Evolutionary conservation across 345 rosid species (phyloP), one percentile per base, ranked within the genome.

Genomic region (Sonneratia alba): DNA sequence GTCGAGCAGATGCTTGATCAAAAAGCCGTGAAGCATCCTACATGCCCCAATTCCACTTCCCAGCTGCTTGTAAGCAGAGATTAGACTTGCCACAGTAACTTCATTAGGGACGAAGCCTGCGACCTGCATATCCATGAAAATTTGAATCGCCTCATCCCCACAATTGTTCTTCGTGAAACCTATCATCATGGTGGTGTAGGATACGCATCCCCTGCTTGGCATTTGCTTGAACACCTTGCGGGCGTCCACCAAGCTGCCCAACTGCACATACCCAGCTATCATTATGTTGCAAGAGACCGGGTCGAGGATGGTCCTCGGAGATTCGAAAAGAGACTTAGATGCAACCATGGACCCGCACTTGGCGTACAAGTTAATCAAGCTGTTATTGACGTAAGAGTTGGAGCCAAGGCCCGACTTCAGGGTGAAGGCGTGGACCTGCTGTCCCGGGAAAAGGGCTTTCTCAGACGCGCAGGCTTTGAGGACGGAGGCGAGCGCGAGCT

Each of bases 321-420:
- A 63, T 53, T 75, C 73, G 16, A 88, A 93, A 36, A 91, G 69
- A 19, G 71, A 77, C 75, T 76, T 74, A 2, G 96, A 96, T 19
- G 86, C 85, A 3, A n/a, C 70, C 74, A 93, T 75, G 73, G 78
- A 40, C 59, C 85, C 81, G 66, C 92, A 88, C 80, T 85, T 93
- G 1, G 88, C 81, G 72, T 93, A 91, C 91, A 93, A 71, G 74
- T 88, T 89, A 53, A 88, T 85, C 72, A 91, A 82, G 69, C 97
- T 89, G 72, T 91, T 93, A 32, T 73, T 77, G 34, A 93, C 74
- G 69, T 83, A 91, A 71, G 84, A 77, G 81, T 89, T 89, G 6
- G 87, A 87, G 38, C 71, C 75, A n/a, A 85, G 75, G 75, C 97
- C 96, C 0, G 84, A 82, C 69, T 87, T 89, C 19, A 87, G 72